Evolutionary conservation across 148 eudicot species (phyloP), one percentile per base, ranked within the genome.

Genomic region (Drosera capensis): DNA sequence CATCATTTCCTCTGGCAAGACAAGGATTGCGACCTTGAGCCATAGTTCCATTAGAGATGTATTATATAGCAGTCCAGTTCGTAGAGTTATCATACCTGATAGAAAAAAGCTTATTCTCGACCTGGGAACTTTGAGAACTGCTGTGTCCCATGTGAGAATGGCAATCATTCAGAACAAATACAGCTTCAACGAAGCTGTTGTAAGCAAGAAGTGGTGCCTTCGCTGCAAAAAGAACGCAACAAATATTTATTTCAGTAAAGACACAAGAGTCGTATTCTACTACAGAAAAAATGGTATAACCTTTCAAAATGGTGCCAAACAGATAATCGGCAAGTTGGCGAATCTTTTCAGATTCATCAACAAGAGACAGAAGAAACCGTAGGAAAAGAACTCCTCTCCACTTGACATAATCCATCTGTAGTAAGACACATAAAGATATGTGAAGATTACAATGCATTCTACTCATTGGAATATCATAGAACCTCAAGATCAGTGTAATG

Each of bases 171-270:
- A 90, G 73, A 52, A 85, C 94, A 62, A 80, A 90, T 34, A 90
- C 66, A 18, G 99, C 79, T 71, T 90, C 99, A 41, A 90, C 95
- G 49, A 90, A 90, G 60, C 99, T 85, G 56, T 90, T 90, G 71
- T 90, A 90, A 55, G 99, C 95, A 43, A 90, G 64, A 70, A 90
- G 93, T 26, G 99, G 99, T 20, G 99, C 82, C 72, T 90, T 90
- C 42, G 80, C 99, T 90, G 78, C 58, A 66, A 60, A 57, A 25
- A 42, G 25, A 52, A 22, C 15, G 14, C 25, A 45, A 19, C 30
- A n/a, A 25, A 49, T 43, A 39, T 43, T 41, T 20, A 43, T 25
- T 34, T 2, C 38, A 34, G 38, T 34, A 2, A 34, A 34, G 13
- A n/a, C 0, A 28, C 0, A 28, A 5, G 7, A 11, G 31, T 28